Base-by-base conservation (phyloP, 352 stramenopile genomes). In the Aphanomyces cochlioides region DNA sequence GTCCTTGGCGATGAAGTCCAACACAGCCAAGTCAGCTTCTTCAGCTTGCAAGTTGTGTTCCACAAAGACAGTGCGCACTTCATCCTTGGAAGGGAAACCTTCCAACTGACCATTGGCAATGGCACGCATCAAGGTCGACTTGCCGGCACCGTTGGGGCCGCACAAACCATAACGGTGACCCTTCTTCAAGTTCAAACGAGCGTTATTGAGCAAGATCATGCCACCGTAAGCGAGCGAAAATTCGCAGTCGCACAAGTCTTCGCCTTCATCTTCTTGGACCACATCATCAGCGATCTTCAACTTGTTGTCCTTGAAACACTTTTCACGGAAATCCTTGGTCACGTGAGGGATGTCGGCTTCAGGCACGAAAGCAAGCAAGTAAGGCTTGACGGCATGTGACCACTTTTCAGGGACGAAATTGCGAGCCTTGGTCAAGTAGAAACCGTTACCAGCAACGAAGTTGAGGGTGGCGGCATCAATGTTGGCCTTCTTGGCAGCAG, bases 201-300 rank as follows among this genome's bases (percentile, higher is more conserved):
- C 90, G 76, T 94, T 93, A 78, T 96, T 94, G 37, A 98, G 78
- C 72, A 98, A 72, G 72, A 96, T 94, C 81, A 95, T 96, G 78
- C 92, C 90, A 87, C 88, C 90, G 78, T 97, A 95, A 5, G 97
- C 97, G 58, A 99, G 89, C 71, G 97, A 99, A 82, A 99, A 99
- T 77, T 98, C 93, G 77, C 96, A 99, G 90, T 99, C 98, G 79
- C 97, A 99, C 6, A 99, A 83, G 76, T 99, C 93, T 64, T 97
- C 93, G 80, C 96, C 94, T 72, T 98, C 95, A 40, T 99, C 96
- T 47, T 97, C 98, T 78, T 99, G 84, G 13, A 98, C 91, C 8
- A 98, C 92, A 64, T 98, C 96, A 68, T 98, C 95, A 63, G 96
- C 95, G 67, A 93, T 87, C 76, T 95, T 94, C 56, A 78, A 79